phyloP scores from a whole-genome alignment of 148 eudicot genomes.

The Fallopia convolvulus region DNA sequence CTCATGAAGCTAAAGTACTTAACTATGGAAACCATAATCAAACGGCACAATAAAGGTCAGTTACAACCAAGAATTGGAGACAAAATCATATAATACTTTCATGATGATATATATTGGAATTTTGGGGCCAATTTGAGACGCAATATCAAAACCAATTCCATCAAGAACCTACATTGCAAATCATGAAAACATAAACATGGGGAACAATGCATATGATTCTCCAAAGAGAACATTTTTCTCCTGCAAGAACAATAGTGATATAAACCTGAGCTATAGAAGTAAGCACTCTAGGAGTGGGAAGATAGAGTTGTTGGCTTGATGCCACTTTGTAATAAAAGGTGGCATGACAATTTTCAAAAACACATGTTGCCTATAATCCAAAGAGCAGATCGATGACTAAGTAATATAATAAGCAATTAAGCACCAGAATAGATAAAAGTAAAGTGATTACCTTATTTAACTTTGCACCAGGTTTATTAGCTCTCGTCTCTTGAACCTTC shows the following conservation, averaged over 20 bases:
- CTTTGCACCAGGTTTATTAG: constrained; percentile 83
- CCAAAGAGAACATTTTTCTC: neutral
- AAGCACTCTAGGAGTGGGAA: constrained; percentile 93
- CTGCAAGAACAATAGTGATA: neutral
- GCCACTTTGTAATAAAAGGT: constrained; percentile 93
- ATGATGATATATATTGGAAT: no score
- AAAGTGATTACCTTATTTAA: constrained; percentile 59
- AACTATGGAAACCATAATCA: no score
- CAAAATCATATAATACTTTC: no score
- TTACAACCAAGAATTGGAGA: no score
- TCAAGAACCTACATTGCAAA: no score
- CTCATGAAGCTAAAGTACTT: no score
- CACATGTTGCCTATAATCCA: constrained; percentile 48
- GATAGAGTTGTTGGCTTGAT: constrained; percentile 72
- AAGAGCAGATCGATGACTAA: neutral
- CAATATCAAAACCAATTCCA: no score
- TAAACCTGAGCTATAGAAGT: constrained; percentile 95
- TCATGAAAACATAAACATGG: no score
- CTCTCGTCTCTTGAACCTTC: no score
- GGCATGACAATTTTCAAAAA: constrained; percentile 90
- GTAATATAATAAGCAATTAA: neutral
- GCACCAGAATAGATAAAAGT: neutral
- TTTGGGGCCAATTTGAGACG: no score
- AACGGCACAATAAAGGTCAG: no score
- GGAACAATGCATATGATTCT: neutral